These are phyloP conservation scores for Tulasnella sp. DNA, from an alignment of 768 basidiomycete genomes.

Conservation along the genomic window DNA sequence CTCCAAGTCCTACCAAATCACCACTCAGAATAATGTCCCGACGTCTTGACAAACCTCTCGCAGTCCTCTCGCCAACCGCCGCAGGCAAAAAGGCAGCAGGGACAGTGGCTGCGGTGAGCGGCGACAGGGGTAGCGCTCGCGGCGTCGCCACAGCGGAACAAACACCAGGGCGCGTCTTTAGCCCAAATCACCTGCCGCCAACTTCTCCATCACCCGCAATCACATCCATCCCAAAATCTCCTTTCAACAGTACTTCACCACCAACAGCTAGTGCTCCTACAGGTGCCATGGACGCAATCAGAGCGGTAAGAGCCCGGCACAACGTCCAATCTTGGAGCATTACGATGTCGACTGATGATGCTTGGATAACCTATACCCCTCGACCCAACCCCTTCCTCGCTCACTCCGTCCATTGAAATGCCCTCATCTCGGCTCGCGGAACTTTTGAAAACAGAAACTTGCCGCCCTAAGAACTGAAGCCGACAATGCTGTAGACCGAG, in stretches of 20 bases:
- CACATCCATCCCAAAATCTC: constrained; percentile 11
- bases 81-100: constrained; percentile 5
- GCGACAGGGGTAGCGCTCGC: neutral
- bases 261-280: neutral
- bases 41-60: constrained; percentile 13
- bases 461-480: constrained; percentile 74
- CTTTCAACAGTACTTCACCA: constrained; percentile 3
- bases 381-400: constrained; percentile 13
- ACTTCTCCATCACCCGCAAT: constrained; percentile 1
- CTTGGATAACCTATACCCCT: neutral
- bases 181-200: constrained; percentile 7
- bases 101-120: neutral
- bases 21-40: neutral
- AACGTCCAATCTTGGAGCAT: neutral
- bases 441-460: constrained; percentile 42
- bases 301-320: neutral
- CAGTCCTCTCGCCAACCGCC: neutral
- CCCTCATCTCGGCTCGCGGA: neutral
- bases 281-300: constrained; percentile 16
- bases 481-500: constrained; percentile 72
- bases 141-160: constrained; percentile 16
- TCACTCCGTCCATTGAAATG: neutral
- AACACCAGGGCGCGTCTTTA: constrained; percentile 14
- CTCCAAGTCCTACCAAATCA: neutral
- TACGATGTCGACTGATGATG: neutral